Evolutionary conservation across 2,329 filamentous ascomycete genomes (phyloP).

Genomic region (Ophiostoma novo-ulmi): DNA sequence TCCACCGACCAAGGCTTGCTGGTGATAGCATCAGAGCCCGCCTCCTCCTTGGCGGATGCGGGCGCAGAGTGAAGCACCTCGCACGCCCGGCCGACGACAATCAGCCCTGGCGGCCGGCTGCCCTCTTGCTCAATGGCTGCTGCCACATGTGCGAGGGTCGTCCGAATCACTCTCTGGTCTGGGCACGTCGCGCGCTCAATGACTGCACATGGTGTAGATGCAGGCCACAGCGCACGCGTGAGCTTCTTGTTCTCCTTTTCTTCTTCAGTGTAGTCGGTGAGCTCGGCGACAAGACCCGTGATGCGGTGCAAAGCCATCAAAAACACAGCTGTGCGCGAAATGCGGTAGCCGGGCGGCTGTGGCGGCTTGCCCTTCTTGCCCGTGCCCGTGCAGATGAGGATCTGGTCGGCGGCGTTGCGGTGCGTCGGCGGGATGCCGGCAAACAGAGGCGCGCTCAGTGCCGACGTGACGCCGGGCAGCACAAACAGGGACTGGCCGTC

Average conservation of each 20-base stretch:
- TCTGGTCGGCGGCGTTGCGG: slow-evolving; percentile 82
- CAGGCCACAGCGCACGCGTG: slow-evolving; percentile 58
- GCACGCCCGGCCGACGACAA: slow-evolving; percentile 81
- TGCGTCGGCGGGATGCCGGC: slow-evolving; percentile 85
- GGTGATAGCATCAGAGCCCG: not conserved
- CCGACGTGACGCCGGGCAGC: slow-evolving; percentile 84
- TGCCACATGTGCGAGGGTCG: slow-evolving; percentile 72
- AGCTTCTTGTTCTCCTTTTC: slow-evolving; percentile 29
- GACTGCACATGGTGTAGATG: slow-evolving; percentile 79
- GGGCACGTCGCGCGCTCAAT: slow-evolving; percentile 90
- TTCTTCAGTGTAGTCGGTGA: slow-evolving; percentile 48
- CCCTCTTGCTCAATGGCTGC: slow-evolving; percentile 84
- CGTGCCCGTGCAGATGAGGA: slow-evolving; percentile 93
- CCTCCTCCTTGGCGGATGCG: not conserved
- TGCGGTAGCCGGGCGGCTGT: slow-evolving; percentile 71
- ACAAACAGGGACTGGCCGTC: slow-evolving; percentile 50
- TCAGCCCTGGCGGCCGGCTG: slow-evolving; percentile 77
- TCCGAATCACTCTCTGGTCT: slow-evolving; percentile 87
- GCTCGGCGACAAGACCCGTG: slow-evolving; percentile 62
- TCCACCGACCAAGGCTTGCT: slow-evolving; percentile 26
- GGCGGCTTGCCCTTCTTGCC: slow-evolving; percentile 83
- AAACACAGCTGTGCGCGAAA: slow-evolving; percentile 79
- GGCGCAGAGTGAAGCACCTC: slow-evolving; percentile 59
- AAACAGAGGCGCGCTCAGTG: slow-evolving; percentile 81
- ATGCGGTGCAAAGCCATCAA: slow-evolving; percentile 93